Percentiles rank a stretch among this genome's conserved stretches.
These are phyloP conservation scores for Oidium heveae DNA, from an alignment of 2,329 filamentous ascomycete species.

Conservation along the genomic window DNA sequence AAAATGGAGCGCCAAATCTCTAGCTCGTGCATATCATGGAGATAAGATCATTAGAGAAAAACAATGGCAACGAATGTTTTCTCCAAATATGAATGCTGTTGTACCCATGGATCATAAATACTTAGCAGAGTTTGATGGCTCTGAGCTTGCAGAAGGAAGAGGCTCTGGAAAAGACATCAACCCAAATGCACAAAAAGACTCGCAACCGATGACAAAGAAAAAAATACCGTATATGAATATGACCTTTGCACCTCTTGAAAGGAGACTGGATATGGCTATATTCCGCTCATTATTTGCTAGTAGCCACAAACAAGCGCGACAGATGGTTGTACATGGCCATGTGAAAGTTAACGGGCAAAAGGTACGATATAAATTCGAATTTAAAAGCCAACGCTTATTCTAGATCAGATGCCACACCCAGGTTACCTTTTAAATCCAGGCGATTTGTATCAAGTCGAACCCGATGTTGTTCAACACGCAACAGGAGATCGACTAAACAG, in stretches of 20 bases:
- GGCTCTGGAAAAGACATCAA: constrained; percentile 34
- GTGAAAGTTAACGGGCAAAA: constrained; percentile 94
- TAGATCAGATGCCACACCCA: constrained; percentile 61
- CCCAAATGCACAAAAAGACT: constrained; percentile 10
- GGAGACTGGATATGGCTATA: constrained; percentile 79
- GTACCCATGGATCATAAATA: constrained; percentile 64
- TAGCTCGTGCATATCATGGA: constrained; percentile 72
- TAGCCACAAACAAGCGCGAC: constrained; percentile 73
- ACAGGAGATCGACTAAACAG: constrained; percentile 44
- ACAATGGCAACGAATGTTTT: constrained; percentile 88
- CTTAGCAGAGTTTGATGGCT: constrained; percentile 59
- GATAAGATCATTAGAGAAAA: constrained; percentile 68
- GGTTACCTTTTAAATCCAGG: constrained; percentile 89
- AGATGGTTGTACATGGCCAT: constrained; percentile 78
- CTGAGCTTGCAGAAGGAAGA: constrained; percentile 57
- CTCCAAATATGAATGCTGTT: constrained; percentile 52
- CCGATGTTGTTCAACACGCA: constrained; percentile 66
- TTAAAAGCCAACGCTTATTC: neutral
- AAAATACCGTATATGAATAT: constrained; percentile 84
- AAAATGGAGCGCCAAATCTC: constrained; percentile 82
- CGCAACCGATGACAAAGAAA: constrained; percentile 22
- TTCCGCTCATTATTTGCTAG: constrained; percentile 87
- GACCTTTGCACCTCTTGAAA: constrained; percentile 76
- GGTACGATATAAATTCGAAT: constrained; percentile 22
- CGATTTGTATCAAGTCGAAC: constrained; percentile 91